phyloP scores from a whole-genome alignment of 2,329 filamentous ascomycete species.

The Cladosporium colombiae region DNA sequence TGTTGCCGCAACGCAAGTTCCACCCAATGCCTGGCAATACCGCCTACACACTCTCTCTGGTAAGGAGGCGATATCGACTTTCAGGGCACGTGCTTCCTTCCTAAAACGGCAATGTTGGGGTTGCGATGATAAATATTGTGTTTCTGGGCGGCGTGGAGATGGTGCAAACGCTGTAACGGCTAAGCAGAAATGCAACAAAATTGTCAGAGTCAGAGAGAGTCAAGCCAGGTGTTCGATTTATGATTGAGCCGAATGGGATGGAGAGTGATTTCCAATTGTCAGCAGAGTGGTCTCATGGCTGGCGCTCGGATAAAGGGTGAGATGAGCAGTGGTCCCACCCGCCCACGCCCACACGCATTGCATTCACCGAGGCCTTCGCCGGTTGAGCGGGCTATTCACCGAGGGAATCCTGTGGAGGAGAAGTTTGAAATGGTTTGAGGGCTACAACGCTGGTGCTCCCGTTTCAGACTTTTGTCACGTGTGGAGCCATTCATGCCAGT shows the following conservation, averaged over 20 bases:
- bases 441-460: too few species aligned
- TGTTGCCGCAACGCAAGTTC: background rate
- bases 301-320: constrained; percentile 2
- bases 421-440: background rate
- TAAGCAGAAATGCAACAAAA: background rate
- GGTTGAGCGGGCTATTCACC: constrained; percentile 11
- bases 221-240: constrained; percentile 14
- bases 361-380: constrained; percentile 6
- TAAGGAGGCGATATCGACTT: constrained; percentile 18
- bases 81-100: constrained; percentile 21
- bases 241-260: constrained; percentile 14
- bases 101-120: constrained; percentile 18
- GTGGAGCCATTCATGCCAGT: background rate
- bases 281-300: constrained; percentile 8
- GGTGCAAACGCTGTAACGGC: background rate
- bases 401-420: background rate
- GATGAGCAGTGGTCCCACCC: background rate
- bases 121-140: constrained; percentile 2
- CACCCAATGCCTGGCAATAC: background rate
- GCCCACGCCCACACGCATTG: background rate
- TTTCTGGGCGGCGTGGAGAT: background rate
- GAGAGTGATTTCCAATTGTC: constrained; percentile 1
- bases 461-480: constrained; percentile 6
- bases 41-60: background rate
- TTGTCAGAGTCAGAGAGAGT: background rate